Evolutionary conservation across 2,329 filamentous ascomycete species (phyloP), one percentile per base, ranked within the genome.

Genomic region (Lachnellula arida): DNA sequence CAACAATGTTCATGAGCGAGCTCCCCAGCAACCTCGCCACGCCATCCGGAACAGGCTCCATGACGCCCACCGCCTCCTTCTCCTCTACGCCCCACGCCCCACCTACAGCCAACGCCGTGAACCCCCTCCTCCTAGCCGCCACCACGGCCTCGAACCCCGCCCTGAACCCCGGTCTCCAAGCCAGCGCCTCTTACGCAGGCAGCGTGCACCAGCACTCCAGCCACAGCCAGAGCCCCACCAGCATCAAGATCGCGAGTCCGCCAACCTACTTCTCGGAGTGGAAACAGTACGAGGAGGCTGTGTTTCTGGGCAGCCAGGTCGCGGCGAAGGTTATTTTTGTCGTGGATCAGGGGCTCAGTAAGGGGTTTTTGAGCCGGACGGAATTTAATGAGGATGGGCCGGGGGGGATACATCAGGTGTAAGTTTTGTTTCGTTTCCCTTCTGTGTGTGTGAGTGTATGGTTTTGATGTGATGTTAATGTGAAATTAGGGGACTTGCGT

Each of bases 1-100:
- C 91, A 50, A 97, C 92, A 43, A 97, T 97, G 67, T 97, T 97
- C 78, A 96, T 92, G 37, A 96, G 91, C 22, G 94, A 99, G 73
- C 85, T 97, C 39, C 94, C 94, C 7, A 97, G 91, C 8, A 93
- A 94, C 73, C 83, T 97, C 69, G 91, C 89, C 32, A 97, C 94
- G 0, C 94, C 94, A 1, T 81, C 88, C 11, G 92, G 91, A 19
- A 97, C 93, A 0, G 93, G 93, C 35, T 85, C 91, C 15, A 94
- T 96, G 72, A 97, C 93, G 1, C 95, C 94, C 8, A 70, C 53
- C 49, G 59, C 59, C 48, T 68, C 80, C 76, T 64, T 81, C 75
- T 61, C 81, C 76, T 63, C 64, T 12, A 70, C 77, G 71, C 68
- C 85, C 68, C 59, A 78, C 72, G 51, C 77, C 79, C 54, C 78